Conservation (phyloP, 306 rosid genomes). For the Carpinus viminea region DNA sequence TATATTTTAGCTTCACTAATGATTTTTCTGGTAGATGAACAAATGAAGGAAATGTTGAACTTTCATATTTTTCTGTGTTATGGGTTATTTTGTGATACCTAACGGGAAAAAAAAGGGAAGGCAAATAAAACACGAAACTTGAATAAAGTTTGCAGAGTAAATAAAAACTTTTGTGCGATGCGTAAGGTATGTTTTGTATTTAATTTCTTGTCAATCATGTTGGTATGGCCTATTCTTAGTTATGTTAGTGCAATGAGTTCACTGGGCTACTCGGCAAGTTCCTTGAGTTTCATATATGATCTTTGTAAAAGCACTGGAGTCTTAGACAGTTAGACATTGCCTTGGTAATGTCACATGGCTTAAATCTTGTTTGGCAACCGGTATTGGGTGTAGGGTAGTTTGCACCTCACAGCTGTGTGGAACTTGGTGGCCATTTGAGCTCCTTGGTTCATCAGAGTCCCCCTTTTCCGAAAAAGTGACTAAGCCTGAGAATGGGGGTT, state of each 20-base stretch:
- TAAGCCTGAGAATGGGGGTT: not conserved
- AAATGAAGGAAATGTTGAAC: not conserved
- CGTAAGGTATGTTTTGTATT: not conserved
- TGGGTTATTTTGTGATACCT: no score
- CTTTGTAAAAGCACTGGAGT: no score
- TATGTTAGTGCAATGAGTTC: not conserved
- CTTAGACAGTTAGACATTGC: no score
- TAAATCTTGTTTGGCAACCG: no score
- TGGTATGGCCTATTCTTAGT: not conserved
- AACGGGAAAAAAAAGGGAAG: no score
- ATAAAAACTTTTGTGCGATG: not conserved
- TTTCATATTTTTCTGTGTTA: not conserved
- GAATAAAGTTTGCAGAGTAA: not conserved
- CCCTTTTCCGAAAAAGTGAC: no score
- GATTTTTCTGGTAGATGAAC: conserved; percentile 4
- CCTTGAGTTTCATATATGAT: not conserved
- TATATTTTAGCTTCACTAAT: not conserved
- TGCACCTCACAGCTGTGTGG: not conserved
- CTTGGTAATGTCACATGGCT: no score
- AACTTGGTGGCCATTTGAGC: not conserved
- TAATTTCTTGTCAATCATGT: not conserved
- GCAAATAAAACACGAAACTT: no score
- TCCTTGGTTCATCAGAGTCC: no score
- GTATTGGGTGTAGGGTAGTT: no score
- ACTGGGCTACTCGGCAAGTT: not conserved